Evolutionary conservation across 257 asterid species (phyloP).

Genomic region (Solanum sitiens): DNA sequence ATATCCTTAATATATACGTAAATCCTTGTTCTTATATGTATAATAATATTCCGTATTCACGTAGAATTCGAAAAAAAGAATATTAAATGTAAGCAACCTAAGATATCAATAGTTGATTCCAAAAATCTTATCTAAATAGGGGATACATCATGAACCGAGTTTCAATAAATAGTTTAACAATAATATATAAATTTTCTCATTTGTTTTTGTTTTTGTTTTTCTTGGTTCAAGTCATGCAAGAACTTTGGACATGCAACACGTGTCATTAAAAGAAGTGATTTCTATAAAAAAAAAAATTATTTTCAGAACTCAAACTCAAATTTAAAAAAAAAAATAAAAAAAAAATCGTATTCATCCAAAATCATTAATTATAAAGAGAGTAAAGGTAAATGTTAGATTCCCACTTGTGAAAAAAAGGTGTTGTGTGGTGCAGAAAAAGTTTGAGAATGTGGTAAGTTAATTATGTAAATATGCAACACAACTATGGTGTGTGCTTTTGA

Average conservation of each 20-base stretch:
- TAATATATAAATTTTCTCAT: neutral
- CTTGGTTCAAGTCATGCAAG: neutral
- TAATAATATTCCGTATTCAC: neutral
- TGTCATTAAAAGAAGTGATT: neutral
- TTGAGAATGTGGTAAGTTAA: neutral
- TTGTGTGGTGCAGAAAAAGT: neutral
- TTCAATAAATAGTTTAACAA: too few species aligned
- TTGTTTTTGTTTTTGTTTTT: neutral
- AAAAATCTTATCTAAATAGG: neutral
- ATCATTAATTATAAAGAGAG: neutral
- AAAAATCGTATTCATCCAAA: neutral
- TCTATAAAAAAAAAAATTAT: too few species aligned
- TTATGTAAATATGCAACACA: neutral
- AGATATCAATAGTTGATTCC: neutral
- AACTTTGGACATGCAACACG: neutral
- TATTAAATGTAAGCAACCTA: too few species aligned
- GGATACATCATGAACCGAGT: neutral
- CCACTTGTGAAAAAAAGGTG: neutral
- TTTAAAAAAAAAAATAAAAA: neutral
- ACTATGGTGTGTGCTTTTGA: neutral
- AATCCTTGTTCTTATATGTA: neutral
- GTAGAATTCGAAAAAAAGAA: neutral
- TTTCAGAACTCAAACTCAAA: neutral
- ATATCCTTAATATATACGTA: neutral
- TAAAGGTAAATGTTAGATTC: neutral